Evolutionary conservation across 108 stramenopile species (phyloP).

Genomic region (Asterionellopsis glacialis): DNA sequence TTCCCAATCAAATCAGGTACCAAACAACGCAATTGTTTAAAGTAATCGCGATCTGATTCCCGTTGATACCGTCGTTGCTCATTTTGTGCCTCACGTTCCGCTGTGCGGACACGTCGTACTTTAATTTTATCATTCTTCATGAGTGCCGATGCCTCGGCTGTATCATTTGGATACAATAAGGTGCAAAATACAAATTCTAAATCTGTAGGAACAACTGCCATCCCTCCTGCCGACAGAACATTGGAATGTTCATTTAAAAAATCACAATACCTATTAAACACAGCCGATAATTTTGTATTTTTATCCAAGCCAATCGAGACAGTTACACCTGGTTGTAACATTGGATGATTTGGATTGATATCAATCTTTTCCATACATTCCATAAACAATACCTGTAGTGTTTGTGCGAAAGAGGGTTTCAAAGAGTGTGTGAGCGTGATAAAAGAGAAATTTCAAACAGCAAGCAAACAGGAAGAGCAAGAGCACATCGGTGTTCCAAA

Average conservation of each 20-base stretch:
- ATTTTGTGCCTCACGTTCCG: constrained; percentile 27
- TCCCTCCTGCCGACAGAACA: too few relatives aligned
- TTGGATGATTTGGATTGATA: constrained; percentile 48
- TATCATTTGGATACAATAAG: constrained; percentile 42
- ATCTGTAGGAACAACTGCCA: constrained; percentile 14
- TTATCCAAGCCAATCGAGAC: constrained; percentile 78
- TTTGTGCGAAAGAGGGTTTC: background rate
- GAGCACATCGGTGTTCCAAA: too few relatives aligned
- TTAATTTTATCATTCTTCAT: constrained; percentile 84
- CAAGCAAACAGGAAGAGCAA: too few relatives aligned
- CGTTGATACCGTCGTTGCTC: constrained; percentile 48
- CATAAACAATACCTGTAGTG: constrained; percentile 39
- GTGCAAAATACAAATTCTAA: constrained; percentile 72
- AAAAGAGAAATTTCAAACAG: too few relatives aligned
- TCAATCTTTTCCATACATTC: constrained; percentile 41
- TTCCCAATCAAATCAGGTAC: constrained; percentile 30
- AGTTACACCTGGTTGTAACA: constrained; percentile 44
- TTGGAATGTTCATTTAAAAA: constrained; percentile 50
- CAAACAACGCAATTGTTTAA: constrained; percentile 46
- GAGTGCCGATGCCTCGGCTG: constrained; percentile 68
- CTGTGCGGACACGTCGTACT: constrained; percentile 37
- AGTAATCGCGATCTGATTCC: constrained; percentile 64
- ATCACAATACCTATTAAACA: constrained; percentile 62
- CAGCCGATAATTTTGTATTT: constrained; percentile 48
- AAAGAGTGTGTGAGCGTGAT: too few relatives aligned